Base-by-base conservation (phyloP, 805 yeast species). In the Candida patagonica region DNA sequence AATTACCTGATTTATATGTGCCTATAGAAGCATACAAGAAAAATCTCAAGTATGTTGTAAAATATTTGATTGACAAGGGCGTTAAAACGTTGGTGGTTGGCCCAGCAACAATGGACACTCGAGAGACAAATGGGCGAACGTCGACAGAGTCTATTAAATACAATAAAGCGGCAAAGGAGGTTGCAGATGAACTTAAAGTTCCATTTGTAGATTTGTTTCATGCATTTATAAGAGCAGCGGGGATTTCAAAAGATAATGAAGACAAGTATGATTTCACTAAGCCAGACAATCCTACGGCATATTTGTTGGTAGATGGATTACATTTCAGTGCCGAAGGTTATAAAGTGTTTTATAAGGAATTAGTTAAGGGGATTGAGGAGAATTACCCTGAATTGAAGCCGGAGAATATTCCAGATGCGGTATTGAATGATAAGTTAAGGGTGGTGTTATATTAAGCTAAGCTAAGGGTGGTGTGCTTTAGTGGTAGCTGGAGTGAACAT, bases 271-370 rank as follows among this genome's bases (percentile, higher is more conserved):
- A 29, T 29, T 20, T 29, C 5, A 29, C 6, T 4, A 29, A 12
- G 8, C 10, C 31, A 4, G 17, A 29, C 16, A 29, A 8, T 15
- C n/a, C 15, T 10, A 21, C 26, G n/a, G 25, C 16, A 21, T 40
- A 40, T 12, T 26, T 73, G 6, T 51, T 74, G 13, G 44, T 52
- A 10, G 78, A 73, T 44, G 88, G 88, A 5, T 55, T 81, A 31
- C 88, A 81, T 56, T 80, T 63, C 54, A 63, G 71, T 2, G 73
- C 74, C 0, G 53, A 58, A 22, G 80, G 76, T 0, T 80, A 80
- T 55, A 55, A 61, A 40, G 35, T 78, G 6, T 57, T 71, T 45
- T 76, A 55, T 45, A 58, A 68, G 13, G 71, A 62, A 30, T 43
- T 78, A 16, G 42, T 66, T 37, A 49, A 52, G 29, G 52, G 56